Evolutionary conservation across 306 rosid species (phyloP).

Genomic region (Lathyrus sativus): DNA sequence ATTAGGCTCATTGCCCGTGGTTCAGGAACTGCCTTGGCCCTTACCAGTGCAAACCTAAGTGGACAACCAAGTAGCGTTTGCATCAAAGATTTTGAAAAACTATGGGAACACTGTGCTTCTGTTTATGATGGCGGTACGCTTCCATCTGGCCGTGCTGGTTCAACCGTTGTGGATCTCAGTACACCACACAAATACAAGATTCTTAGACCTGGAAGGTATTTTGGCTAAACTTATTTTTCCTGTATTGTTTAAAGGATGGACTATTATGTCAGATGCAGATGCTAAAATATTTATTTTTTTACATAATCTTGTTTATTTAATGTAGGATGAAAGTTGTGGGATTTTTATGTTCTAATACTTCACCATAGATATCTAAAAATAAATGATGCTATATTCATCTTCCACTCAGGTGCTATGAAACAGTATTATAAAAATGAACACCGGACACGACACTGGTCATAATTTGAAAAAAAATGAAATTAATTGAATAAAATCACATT

Average conservation of each 20-base stretch:
- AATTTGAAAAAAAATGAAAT: too few relatives aligned
- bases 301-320: conserved; percentile 4
- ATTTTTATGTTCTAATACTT: conserved; percentile 25
- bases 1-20: conserved; percentile 70
- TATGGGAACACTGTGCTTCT: conserved; percentile 82
- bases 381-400: conserved; percentile 24
- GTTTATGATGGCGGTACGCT: conserved; percentile 85
- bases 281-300: conserved; percentile 21
- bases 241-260: conserved; percentile 20
- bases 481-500: too few relatives aligned
- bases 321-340: conserved; percentile 11
- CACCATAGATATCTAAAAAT: conserved; percentile 23
- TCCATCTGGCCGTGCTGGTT: conserved; percentile 88
- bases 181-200: conserved; percentile 66
- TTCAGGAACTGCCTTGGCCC: conserved; percentile 79
- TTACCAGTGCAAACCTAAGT: conserved; percentile 92
- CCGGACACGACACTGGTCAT: too few relatives aligned
- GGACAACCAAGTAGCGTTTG: conserved; percentile 87
- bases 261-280: conserved; percentile 7
- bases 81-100: conserved; percentile 71
- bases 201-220: conserved; percentile 92
- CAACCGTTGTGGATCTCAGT: conserved; percentile 84
- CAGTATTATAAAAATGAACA: too few relatives aligned
- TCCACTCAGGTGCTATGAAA: not conserved
- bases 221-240: conserved; percentile 19